These are phyloP conservation scores for Tylopilus plumbeoviolaceoides DNA, from an alignment of 768 basidiomycete genomes.

Conservation along the genomic window DNA sequence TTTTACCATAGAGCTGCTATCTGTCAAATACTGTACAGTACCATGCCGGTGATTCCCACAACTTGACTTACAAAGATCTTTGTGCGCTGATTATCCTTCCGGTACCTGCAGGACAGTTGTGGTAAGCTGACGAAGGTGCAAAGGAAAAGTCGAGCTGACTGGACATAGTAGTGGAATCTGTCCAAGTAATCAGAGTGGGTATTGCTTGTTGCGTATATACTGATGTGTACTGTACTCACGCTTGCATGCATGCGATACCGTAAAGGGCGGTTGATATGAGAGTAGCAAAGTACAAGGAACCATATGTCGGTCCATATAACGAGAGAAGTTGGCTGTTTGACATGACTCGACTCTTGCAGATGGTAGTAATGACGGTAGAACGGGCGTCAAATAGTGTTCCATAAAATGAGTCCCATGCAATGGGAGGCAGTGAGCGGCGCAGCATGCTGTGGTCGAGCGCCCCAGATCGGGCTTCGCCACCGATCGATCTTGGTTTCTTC, in stretches of 20 bases:
- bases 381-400: too few relatives aligned
- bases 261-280: neutral
- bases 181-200: neutral
- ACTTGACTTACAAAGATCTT: conserved; percentile 10
- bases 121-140: neutral
- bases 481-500: too few relatives aligned
- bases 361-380: too few relatives aligned
- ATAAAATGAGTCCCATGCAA: too few relatives aligned
- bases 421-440: too few relatives aligned
- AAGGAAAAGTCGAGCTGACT: neutral
- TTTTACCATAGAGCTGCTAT: neutral
- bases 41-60: neutral
- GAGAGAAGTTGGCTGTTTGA: neutral
- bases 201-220: neutral
- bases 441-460: too few relatives aligned
- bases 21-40: neutral
- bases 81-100: neutral
- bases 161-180: neutral
- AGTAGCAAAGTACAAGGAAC: neutral
- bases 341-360: neutral
- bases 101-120: neutral
- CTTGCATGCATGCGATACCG: neutral
- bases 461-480: too few relatives aligned
- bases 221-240: neutral
- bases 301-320: neutral